A percentile compares a stretch with the other conserved stretches of the same genome.
These are phyloP conservation scores for Corylus americana DNA, from an alignment of 306 rosid species.

Conservation along the genomic window DNA sequence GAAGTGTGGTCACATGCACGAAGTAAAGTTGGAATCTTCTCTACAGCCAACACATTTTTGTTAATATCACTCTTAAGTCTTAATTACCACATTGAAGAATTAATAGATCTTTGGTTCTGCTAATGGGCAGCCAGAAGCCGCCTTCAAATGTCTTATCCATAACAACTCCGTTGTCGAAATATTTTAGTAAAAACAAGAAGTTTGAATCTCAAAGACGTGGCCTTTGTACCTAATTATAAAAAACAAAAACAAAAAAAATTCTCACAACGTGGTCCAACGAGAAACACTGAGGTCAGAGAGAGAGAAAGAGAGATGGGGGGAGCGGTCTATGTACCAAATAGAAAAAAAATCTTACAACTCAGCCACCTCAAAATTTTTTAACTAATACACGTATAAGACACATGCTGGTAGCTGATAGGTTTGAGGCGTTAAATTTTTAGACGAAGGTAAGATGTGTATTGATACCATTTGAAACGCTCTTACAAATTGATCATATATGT, in stretches of 20 bases:
- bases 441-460: no score
- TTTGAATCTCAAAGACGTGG: neutral
- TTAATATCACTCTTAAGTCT: neutral
- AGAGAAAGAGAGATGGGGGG: neutral
- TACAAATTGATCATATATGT: no score
- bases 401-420: no score
- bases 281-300: neutral
- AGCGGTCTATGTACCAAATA: no score
- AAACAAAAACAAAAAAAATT: neutral
- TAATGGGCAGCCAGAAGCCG: neutral
- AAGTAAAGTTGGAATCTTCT: neutral
- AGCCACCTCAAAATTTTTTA: no score
- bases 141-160: neutral
- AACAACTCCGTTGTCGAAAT: neutral
- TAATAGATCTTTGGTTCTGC: neutral
- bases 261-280: neutral
- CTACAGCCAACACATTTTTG: neutral
- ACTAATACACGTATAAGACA: no score
- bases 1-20: neutral
- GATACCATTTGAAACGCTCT: no score
- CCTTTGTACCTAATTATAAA: neutral
- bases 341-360: no score
- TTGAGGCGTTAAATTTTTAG: no score
- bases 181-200: neutral
- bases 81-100: neutral